These are phyloP conservation scores for Xylariaceae sp. DNA, from an alignment of 2,329 filamentous ascomycete genomes.

Conservation along the genomic window DNA sequence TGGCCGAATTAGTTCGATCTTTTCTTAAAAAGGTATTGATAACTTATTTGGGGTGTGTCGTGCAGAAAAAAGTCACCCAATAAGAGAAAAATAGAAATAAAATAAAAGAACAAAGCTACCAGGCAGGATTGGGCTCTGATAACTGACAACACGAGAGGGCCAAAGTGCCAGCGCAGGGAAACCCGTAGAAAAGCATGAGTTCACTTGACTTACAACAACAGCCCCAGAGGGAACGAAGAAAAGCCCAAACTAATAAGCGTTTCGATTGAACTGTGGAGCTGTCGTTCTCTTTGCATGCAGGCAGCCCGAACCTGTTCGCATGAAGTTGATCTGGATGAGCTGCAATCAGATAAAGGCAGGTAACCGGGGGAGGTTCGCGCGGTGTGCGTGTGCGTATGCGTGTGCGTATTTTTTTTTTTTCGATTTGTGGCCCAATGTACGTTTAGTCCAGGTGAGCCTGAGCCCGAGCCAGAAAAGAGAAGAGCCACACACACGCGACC, in stretches of 20 bases:
- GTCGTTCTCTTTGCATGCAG: slow-evolving; percentile 40
- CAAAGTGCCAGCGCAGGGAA: slow-evolving; percentile 15
- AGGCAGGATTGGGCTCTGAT: slow-evolving; percentile 6
- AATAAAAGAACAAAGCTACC: too few species aligned
- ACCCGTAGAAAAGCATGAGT: not conserved
- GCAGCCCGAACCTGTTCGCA: slow-evolving; percentile 46
- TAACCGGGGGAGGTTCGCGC: slow-evolving; percentile 35
- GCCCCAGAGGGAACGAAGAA: slow-evolving; percentile 1
- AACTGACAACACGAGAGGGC: slow-evolving; percentile 20
- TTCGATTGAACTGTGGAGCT: slow-evolving; percentile 33
- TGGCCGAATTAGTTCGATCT: slow-evolving; percentile 13
- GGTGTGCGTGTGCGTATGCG: slow-evolving; percentile 27
- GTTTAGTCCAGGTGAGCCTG: slow-evolving; percentile 27
- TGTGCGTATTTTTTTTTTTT: too few species aligned
- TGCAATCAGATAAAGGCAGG: slow-evolving; percentile 38
- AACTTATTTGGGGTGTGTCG: too few species aligned
- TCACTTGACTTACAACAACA: slow-evolving; percentile 21
- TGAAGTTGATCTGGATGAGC: slow-evolving; percentile 34
- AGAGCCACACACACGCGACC: not conserved
- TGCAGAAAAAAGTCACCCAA: too few species aligned
- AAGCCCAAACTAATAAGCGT: slow-evolving; percentile 12
- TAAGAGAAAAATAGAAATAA: too few species aligned
- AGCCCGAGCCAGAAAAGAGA: slow-evolving; percentile 9
- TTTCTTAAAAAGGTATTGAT: too few species aligned
- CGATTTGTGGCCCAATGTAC: slow-evolving; percentile 26